Evolutionary conservation across 2,329 filamentous ascomycete species (phyloP), one percentile per base, ranked within the genome.

Genomic region (Arthrocladium fulminans): DNA sequence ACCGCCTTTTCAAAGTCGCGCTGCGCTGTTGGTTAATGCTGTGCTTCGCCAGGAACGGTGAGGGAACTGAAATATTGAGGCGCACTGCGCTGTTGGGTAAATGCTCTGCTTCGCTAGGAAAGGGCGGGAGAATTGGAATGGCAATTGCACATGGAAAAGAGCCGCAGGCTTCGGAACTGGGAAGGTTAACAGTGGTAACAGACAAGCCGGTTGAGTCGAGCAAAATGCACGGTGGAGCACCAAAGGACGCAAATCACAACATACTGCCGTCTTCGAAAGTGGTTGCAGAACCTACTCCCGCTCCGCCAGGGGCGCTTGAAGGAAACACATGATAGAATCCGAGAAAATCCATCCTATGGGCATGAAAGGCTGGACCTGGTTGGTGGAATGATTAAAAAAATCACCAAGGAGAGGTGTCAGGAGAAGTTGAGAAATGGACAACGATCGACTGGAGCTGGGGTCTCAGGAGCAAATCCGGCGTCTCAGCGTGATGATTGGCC

Each of bases 401-500:
- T 17, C 8, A n/a, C 8, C n/a, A n/a, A 17, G 23, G 39, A 29
- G 44, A 5, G 17, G 34, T 47, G 13, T 30, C 44, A 47, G 44
- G 44, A 39, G 32, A 46, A 46, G 44, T 39, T 34, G 32, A 39
- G 44, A 20, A 23, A 45, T 35, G 17, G 8, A 19, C 27, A 30
- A 45, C 29, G 42, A 27, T 39, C 32, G 29, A 39, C 34, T 15
- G 12, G 25, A 29, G 44, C 32, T 17, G 32, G 43, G 29, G 43
- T 19, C 32, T 47, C 38, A 23, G 3, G 19, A 5, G 20, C 20
- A 30, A 39, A 38, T 38, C 15, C 15, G 29, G 10, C 17, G 20
- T 15, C 17, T 15, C 13, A 7, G 15, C 20, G 19, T 7, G 13
- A 10, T 39, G 32, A 47, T 47, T 47, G 44, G 44, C 20, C 24